Percentiles rank a stretch among this genome's conserved stretches.
Conservation (phyloP, 805 yeast genomes). For the Barnettozyma botsteinii region DNA sequence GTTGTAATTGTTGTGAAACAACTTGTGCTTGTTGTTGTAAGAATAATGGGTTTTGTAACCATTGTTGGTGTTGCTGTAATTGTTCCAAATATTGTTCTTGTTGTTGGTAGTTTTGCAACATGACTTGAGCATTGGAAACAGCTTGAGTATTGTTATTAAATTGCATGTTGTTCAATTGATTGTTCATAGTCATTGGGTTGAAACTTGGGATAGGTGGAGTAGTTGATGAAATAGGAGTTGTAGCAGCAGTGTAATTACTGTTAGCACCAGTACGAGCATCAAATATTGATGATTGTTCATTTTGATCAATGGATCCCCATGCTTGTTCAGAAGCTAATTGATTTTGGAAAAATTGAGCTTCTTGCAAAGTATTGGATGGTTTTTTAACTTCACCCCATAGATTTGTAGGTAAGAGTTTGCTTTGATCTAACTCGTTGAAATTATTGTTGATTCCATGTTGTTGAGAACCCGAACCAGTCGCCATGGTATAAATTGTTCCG, state of each 20-base stretch:
- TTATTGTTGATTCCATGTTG: background rate
- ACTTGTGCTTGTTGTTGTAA: conserved; percentile 23
- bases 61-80: conserved; percentile 10
- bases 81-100: conserved; percentile 20
- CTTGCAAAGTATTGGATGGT: conserved; percentile 10
- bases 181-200: conserved; percentile 1
- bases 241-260: conserved; percentile 10
- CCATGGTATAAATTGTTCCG: background rate
- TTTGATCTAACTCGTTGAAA: conserved; percentile 8
- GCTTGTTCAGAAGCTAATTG: conserved; percentile 2
- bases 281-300: background rate
- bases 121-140: conserved; percentile 11
- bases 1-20: conserved; percentile 24
- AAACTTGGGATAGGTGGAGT: conserved; percentile 10
- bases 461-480: background rate
- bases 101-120: conserved; percentile 19
- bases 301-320: conserved; percentile 5
- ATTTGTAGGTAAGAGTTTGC: conserved; percentile 30
- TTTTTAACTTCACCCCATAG: conserved; percentile 27
- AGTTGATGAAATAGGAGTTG: conserved; percentile 12
- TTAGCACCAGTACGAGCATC: background rate
- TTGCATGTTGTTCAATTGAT: conserved; percentile 5
- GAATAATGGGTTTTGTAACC: conserved; percentile 20
- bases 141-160: conserved; percentile 1
- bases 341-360: conserved; percentile 13